A percentile compares a stretch with the other conserved stretches of the same genome.
These are phyloP conservation scores for Pyricularia pennisetigena DNA, from an alignment of 2,329 filamentous ascomycete genomes.

Conservation along the genomic window DNA sequence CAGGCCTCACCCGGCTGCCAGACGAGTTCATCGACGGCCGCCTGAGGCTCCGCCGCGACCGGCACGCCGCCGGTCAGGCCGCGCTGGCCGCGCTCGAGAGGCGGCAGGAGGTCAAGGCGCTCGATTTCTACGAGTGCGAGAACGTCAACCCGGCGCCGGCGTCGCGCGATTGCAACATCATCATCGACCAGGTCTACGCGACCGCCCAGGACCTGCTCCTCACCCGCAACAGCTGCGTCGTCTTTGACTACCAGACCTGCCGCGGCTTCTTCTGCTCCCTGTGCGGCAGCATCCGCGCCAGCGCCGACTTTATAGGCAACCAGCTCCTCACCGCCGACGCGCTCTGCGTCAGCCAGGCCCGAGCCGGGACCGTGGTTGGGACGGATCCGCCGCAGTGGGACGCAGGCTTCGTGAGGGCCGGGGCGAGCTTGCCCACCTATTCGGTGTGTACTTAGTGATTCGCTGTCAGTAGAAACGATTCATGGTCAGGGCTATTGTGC, in stretches of 20 bases:
- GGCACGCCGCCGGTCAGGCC: constrained; percentile 8
- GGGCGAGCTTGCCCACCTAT: constrained; percentile 18
- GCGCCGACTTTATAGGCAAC: constrained; percentile 23
- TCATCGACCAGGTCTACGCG: constrained; percentile 19
- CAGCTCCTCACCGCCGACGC: constrained; percentile 21
- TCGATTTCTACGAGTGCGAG: constrained; percentile 24
- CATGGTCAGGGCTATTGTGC: neutral
- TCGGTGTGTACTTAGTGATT: constrained; percentile 18
- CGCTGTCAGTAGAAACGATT: neutral
- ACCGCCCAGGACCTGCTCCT: constrained; percentile 19
- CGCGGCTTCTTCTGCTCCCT: constrained; percentile 27
- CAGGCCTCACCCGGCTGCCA: constrained; percentile 16
- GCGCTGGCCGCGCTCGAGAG: constrained; percentile 9
- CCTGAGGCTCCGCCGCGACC: constrained; percentile 9
- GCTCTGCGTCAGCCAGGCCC: constrained; percentile 21
- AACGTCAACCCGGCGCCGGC: constrained; percentile 18
- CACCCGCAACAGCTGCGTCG: constrained; percentile 20
- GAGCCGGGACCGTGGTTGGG: constrained; percentile 23
- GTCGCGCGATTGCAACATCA: constrained; percentile 20
- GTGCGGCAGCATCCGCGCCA: constrained; percentile 20
- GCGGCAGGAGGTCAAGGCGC: constrained; percentile 10
- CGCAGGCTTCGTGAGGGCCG: constrained; percentile 21
- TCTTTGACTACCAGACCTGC: constrained; percentile 23
- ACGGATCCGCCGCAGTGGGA: constrained; percentile 23
- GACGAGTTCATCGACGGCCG: constrained; percentile 10